Evolutionary conservation across 805 yeast genomes (phyloP).

Genomic region (Hyphopichia homilentoma): DNA sequence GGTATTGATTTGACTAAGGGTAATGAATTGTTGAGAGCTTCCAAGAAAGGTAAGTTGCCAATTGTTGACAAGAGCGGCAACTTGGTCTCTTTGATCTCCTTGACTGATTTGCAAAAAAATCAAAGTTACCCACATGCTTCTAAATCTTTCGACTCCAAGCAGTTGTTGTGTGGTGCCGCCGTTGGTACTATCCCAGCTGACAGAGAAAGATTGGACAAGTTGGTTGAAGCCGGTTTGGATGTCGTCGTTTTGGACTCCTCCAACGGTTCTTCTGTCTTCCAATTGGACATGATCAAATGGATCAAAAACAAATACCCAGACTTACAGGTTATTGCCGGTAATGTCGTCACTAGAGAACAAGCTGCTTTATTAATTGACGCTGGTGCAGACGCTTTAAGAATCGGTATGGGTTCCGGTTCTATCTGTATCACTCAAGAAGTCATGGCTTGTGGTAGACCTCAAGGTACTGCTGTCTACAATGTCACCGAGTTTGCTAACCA

Average conservation of each 20-base stretch:
- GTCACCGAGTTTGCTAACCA: slow-evolving; percentile 91
- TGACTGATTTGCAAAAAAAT: slow-evolving; percentile 97
- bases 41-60: slow-evolving; percentile 97
- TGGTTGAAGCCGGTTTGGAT: slow-evolving; percentile 95
- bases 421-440: slow-evolving; percentile 99
- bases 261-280: slow-evolving; percentile 96
- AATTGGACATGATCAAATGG: slow-evolving; percentile 89
- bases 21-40: slow-evolving; percentile 82
- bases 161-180: slow-evolving; percentile 97
- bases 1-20: slow-evolving; percentile 85
- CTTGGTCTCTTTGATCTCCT: slow-evolving; percentile 83
- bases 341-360: slow-evolving; percentile 98
- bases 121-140: slow-evolving; percentile 92
- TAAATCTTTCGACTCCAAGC: slow-evolving; percentile 89
- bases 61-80: slow-evolving; percentile 75
- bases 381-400: slow-evolving; percentile 97
- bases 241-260: slow-evolving; percentile 94
- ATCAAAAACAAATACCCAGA: slow-evolving; percentile 77
- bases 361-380: slow-evolving; percentile 92
- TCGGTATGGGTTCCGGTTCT: slow-evolving; percentile 99
- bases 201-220: slow-evolving; percentile 73
- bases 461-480: slow-evolving; percentile 96
- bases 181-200: slow-evolving; percentile 92
- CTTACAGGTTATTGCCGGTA: slow-evolving; percentile 92
- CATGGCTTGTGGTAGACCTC: slow-evolving; percentile 99